Base-by-base conservation (phyloP, 495 filamentous ascomycete species). In the Penicillium diatomitis region DNA sequence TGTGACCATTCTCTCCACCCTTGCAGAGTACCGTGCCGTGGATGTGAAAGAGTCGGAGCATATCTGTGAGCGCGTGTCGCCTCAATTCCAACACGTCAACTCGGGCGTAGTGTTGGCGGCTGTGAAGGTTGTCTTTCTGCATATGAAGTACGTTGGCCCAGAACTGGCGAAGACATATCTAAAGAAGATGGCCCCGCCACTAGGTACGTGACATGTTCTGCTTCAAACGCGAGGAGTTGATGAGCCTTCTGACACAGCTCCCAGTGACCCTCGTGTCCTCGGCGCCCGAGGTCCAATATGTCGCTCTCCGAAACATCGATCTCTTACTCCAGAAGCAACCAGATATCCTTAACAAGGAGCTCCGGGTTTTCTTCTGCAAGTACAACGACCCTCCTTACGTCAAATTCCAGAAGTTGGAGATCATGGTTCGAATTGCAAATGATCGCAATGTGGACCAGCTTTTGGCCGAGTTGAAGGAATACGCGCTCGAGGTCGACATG, bases 361-460 rank as follows among this genome's bases (percentile, higher is more conserved):
- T 98, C 44, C 83, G 92, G 41, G 92, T 98, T 2, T 98, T 98
- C 73, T 98, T 97, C 72, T 98, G 92, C 83, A 98, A 98, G 72
- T 98, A 98, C 72, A 96, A 98, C 64, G 92, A 98, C 61, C 92
- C 92, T 2, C 89, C 88, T 10, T 98, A 98, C 60, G 85, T 98
- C 67, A 98, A 98, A 63, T 80, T 98, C 32, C 84, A 96, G 66
- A 98, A 98, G 52, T 81, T 98, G 40, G 92, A 98, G 60, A 97
- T 97, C 49, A 97, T 98, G 92, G 90, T 98, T 10, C 84, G 94
- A 67, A 97, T 98, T 81, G 90, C 92, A 42, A 98, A 95, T 68
- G 89, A 96, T 50, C 88, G 86, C 61, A 98, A 97, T 58, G 88
- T 92, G 38, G 92, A 98, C 53, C 94, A 97, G 62, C 79, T 98